Evolutionary conservation across 495 filamentous ascomycete genomes (phyloP).

Genomic region (Staphylotrichum longicolle): DNA sequence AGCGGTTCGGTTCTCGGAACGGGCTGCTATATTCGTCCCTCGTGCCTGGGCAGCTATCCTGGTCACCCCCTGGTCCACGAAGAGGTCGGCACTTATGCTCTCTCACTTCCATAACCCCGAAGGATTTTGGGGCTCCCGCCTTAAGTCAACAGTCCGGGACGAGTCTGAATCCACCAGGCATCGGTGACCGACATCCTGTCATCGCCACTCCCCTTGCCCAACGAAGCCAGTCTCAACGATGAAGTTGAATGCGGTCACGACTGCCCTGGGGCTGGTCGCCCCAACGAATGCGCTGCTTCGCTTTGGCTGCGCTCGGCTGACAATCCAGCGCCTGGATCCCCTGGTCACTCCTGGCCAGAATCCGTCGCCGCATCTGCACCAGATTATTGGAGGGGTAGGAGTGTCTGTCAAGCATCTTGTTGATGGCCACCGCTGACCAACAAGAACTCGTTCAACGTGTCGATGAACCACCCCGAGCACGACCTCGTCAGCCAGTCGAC

Average conservation of each 20-base stretch:
- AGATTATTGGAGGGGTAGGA: slow-evolving; percentile 30
- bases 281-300: slow-evolving; percentile 50
- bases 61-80: background rate
- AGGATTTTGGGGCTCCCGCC: background rate
- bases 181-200: background rate
- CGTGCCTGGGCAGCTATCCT: background rate
- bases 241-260: slow-evolving; percentile 41
- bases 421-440: background rate
- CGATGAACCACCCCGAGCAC: slow-evolving; percentile 30
- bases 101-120: background rate
- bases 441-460: slow-evolving; percentile 36
- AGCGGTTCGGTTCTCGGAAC: slow-evolving; percentile 12
- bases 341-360: slow-evolving; percentile 43
- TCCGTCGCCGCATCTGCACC: slow-evolving; percentile 45
- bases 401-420: too few species aligned
- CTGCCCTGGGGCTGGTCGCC: slow-evolving; percentile 46
- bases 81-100: background rate
- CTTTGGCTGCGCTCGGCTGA: slow-evolving; percentile 53
- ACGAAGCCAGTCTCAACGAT: slow-evolving; percentile 22
- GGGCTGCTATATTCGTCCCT: background rate
- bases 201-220: background rate
- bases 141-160: background rate
- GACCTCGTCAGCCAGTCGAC: slow-evolving; percentile 35
- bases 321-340: slow-evolving; percentile 33
- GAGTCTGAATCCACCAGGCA: too few species aligned